Base-by-base conservation (phyloP, 2,329 filamentous ascomycete species). In the Aspergillus texensis region DNA sequence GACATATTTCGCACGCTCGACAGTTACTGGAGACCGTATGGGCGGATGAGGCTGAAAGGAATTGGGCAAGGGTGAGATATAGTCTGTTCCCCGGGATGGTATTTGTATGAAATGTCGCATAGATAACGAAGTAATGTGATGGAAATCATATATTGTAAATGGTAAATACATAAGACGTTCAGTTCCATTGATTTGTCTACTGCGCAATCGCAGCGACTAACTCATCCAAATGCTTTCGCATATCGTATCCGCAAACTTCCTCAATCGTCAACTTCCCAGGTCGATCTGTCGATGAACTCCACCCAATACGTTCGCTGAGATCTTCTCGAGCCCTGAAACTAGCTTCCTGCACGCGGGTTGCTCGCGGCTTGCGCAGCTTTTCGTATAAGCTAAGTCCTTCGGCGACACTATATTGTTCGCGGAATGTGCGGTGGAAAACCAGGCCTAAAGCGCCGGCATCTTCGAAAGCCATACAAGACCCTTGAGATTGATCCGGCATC, bases 11-110 rank as follows among this genome's bases (percentile, higher is more conserved):
- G 41, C 77, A 79, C 39, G 76, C 78, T 0, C 67, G 79, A 45
- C 75, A 78, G 45, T 65, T 82, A 14, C 71, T 81, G 2, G 78
- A 81, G 61, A 72, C 73, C 4, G 79, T 81, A 0, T 82, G 80
- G 80, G 67, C 67, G 58, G 63, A 63, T 24, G 62, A 62, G 3
- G 43, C 52, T 11, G 68, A 72, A 30, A 52, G 69, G n/a, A 75
- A 75, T 53, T 75, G 73, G 73, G 73, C 73, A 21, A 62, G 66
- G 10, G 69, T 74, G n/a, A 59, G 72, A 24, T 75, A 72, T 62
- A 70, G 61, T 16, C 62, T 68, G 21, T 72, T 73, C 53, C 72
- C 70, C 0, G 72, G 72, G 11, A 67, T 75, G 26, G 72, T 73
- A 5, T 71, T 75, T 45, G 54, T 72, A 8, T 70, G 62, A 57